These are phyloP conservation scores for Chrysanthemum lavandulifolium DNA, from an alignment of 129 eudicot genomes.

Conservation along the genomic window DNA sequence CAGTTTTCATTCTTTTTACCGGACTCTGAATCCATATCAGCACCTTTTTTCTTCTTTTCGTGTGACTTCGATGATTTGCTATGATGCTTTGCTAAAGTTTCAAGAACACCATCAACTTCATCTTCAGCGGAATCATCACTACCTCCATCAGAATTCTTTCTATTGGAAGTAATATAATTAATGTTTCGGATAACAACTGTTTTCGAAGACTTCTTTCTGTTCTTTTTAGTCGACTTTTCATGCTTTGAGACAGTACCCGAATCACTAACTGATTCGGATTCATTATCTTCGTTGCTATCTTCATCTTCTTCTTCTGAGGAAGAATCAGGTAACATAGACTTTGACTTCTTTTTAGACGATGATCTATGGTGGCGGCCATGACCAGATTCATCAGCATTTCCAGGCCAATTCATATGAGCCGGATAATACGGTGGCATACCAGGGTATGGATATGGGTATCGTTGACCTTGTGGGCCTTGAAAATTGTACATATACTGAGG, in stretches of 20 bases:
- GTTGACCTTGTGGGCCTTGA: conserved; percentile 62
- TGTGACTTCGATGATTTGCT: conserved; percentile 48
- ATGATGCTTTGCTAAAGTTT: conserved; percentile 59
- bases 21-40: conserved; percentile 29
- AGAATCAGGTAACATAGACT: conserved; percentile 32
- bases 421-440: conserved; percentile 79
- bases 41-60: conserved; percentile 46
- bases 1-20: conserved; percentile 48
- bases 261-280: conserved; percentile 49
- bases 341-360: conserved; percentile 65
- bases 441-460: conserved; percentile 65
- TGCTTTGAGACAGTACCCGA: conserved; percentile 46
- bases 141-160: conserved; percentile 59
- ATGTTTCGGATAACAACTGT: conserved; percentile 94
- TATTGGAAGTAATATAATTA: conserved; percentile 82
- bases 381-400: conserved; percentile 47
- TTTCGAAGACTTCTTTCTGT: conserved; percentile 75
- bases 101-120: conserved; percentile 68
- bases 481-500: conserved; percentile 80
- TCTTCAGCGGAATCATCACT: conserved; percentile 52
- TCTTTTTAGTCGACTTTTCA: conserved; percentile 53
- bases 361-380: conserved; percentile 53
- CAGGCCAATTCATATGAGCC: conserved; percentile 69
- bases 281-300: conserved; percentile 43
- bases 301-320: conserved; percentile 52